phyloP scores from a whole-genome alignment of 768 basidiomycete genomes.

The Mycena epipterygia region DNA sequence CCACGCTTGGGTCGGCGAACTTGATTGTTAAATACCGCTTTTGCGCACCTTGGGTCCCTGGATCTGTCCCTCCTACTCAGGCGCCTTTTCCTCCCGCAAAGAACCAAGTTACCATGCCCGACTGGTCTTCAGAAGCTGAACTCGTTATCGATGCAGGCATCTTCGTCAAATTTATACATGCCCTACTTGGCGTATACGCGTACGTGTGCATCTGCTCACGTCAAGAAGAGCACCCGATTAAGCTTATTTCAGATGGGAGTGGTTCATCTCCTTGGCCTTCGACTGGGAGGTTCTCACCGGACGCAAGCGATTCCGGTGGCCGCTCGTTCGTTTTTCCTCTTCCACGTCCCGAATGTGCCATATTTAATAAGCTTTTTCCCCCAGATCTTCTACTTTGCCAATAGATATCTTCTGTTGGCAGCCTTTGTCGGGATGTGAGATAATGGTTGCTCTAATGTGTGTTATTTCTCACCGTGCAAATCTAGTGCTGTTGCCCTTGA shows the following conservation, averaged over 20 bases:
- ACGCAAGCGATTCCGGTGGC: slow-evolving; percentile 59
- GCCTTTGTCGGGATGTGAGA: slow-evolving; percentile 61
- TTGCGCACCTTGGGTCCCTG: not conserved
- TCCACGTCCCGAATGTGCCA: slow-evolving; percentile 3
- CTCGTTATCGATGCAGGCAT: slow-evolving; percentile 59
- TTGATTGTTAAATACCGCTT: not conserved
- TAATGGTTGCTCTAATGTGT: not conserved
- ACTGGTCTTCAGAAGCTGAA: slow-evolving; percentile 69
- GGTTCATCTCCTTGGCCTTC: slow-evolving; percentile 64
- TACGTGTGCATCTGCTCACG: slow-evolving; percentile 41
- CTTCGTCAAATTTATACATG: slow-evolving; percentile 69
- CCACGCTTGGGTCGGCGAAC: slow-evolving; percentile 7
- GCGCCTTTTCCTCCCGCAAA: not conserved
- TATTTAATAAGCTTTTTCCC: not conserved
- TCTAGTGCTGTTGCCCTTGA: slow-evolving; percentile 68
- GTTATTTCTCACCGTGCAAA: not conserved
- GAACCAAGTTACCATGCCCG: slow-evolving; percentile 54
- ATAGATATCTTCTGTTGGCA: slow-evolving; percentile 57
- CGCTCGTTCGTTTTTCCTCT: slow-evolving; percentile 49
- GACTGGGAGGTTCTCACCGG: slow-evolving; percentile 59
- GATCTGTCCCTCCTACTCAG: slow-evolving; percentile 19
- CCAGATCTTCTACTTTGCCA: slow-evolving; percentile 61
- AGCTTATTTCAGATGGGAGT: slow-evolving; percentile 66
- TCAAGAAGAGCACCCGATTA: slow-evolving; percentile 1
- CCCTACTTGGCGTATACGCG: slow-evolving; percentile 70